phyloP scores from a whole-genome alignment of 2,329 filamentous ascomycete species.

The Dothistroma septosporum region DNA sequence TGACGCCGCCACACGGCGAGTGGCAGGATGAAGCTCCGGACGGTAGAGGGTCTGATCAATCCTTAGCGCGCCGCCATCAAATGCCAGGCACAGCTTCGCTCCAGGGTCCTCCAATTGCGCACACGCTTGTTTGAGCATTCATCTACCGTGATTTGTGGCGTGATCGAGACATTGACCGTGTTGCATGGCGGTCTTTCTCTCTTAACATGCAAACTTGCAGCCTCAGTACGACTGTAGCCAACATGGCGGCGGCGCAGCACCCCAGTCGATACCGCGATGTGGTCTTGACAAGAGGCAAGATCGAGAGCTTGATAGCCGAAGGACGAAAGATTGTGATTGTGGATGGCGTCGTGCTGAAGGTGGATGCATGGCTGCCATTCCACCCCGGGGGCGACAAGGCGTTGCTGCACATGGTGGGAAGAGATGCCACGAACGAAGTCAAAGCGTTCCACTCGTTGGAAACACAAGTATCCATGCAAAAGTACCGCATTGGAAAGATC shows the following conservation, averaged over 20 bases:
- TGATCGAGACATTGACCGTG: not conserved
- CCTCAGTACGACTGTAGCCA: not conserved
- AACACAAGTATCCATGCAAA: conserved; percentile 69
- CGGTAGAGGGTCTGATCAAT: not conserved
- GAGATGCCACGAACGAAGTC: conserved; percentile 79
- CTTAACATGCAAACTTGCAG: not conserved
- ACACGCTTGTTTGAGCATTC: not conserved
- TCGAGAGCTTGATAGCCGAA: conserved; percentile 79
- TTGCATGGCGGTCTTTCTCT: not conserved
- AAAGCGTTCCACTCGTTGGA: conserved; percentile 87
- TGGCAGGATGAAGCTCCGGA: not conserved
- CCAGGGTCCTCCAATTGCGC: not conserved
- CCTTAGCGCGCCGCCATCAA: not conserved
- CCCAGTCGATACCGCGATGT: conserved; percentile 23
- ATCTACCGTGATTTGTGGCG: not conserved
- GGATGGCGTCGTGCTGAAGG: conserved; percentile 75
- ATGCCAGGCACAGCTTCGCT: not conserved
- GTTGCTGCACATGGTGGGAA: conserved; percentile 78
- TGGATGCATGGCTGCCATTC: conserved; percentile 81
- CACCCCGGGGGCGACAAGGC: conserved; percentile 91
- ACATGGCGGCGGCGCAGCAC: conserved; percentile 17
- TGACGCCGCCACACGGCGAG: not conserved
- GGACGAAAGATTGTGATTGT: conserved; percentile 77
- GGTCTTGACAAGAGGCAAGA: conserved; percentile 34
- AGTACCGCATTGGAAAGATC: conserved; percentile 77